Evolutionary conservation across 2,329 filamentous ascomycete genomes (phyloP).

Genomic region (Colletotrichum sojae): DNA sequence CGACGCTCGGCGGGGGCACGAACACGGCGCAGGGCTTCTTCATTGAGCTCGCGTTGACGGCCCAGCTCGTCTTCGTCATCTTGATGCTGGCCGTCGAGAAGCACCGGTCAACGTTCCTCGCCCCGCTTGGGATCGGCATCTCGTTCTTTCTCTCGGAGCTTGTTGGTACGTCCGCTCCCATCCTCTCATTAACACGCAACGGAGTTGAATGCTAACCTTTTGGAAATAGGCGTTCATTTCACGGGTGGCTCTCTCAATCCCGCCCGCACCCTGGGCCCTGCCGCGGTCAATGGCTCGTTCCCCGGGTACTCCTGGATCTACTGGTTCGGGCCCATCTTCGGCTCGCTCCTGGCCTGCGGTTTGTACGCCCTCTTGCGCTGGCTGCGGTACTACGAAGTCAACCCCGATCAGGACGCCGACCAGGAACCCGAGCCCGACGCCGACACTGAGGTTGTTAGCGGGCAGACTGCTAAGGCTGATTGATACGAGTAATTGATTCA

Average conservation of each 20-base stretch:
- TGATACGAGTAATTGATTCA: too few relatives aligned
- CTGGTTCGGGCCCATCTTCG: slow-evolving; percentile 67
- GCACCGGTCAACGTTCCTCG: slow-evolving; percentile 79
- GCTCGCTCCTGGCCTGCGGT: slow-evolving; percentile 62
- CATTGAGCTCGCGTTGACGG: slow-evolving; percentile 76
- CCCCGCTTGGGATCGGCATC: slow-evolving; percentile 80
- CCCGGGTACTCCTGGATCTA: slow-evolving; percentile 67
- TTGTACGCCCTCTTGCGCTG: slow-evolving; percentile 66
- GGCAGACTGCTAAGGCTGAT: too few relatives aligned
- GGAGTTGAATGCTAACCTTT: too few relatives aligned
- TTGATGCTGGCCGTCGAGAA: slow-evolving; percentile 82
- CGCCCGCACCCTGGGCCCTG: slow-evolving; percentile 65
- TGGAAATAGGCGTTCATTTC: slow-evolving; percentile 55
- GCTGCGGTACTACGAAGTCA: slow-evolving; percentile 66
- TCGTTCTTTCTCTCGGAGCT: slow-evolving; percentile 74
- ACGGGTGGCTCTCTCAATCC: slow-evolving; percentile 66
- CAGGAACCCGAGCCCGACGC: background rate
- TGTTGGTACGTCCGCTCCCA: slow-evolving; percentile 46
- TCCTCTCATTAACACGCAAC: fast-evolving
- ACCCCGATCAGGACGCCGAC: slow-evolving; percentile 63
- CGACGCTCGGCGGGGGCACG: slow-evolving; percentile 66
- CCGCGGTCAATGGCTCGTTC: slow-evolving; percentile 57
- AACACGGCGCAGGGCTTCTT: slow-evolving; percentile 72
- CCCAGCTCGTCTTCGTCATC: slow-evolving; percentile 74
- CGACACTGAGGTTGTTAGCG: background rate